Conservation (phyloP, 2,329 filamentous ascomycete genomes). For the Stylonectria norvegica region DNA sequence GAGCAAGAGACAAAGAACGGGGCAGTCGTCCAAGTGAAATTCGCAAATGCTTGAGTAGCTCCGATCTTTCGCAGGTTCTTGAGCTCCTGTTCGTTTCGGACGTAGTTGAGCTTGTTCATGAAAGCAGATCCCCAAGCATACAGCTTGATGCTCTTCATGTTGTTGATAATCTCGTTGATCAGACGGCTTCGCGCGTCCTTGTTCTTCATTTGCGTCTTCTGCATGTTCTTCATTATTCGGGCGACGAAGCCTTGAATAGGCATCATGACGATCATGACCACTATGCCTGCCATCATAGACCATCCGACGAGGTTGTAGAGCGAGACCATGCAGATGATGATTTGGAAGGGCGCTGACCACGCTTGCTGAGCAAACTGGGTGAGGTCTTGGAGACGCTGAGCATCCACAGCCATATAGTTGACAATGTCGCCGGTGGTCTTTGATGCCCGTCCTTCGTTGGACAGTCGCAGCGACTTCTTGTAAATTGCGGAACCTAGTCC, state of each 20-base stretch:
- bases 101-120: constrained; percentile 94
- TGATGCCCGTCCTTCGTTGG: constrained; percentile 82
- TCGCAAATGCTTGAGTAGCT: constrained; percentile 87
- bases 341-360: constrained; percentile 97
- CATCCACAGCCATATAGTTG: constrained; percentile 99
- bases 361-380: constrained; percentile 93
- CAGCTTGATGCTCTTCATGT: constrained; percentile 99
- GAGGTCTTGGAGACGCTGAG: constrained; percentile 89
- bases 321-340: constrained; percentile 90
- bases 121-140: constrained; percentile 98
- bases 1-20: constrained; percentile 97
- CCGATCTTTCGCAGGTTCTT: constrained; percentile 96
- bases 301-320: constrained; percentile 91
- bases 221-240: constrained; percentile 86
- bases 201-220: constrained; percentile 98
- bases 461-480: constrained; percentile 81
- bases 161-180: constrained; percentile 97
- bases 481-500: constrained; percentile 89
- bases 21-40: constrained; percentile 97
- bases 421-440: constrained; percentile 98
- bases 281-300: constrained; percentile 94
- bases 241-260: constrained; percentile 92
- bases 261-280: constrained; percentile 95
- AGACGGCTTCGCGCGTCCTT: constrained; percentile 90
- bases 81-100: constrained; percentile 92